phyloP scores from a whole-genome alignment of 768 basidiomycete species.

The Boletellus emodensis region DNA sequence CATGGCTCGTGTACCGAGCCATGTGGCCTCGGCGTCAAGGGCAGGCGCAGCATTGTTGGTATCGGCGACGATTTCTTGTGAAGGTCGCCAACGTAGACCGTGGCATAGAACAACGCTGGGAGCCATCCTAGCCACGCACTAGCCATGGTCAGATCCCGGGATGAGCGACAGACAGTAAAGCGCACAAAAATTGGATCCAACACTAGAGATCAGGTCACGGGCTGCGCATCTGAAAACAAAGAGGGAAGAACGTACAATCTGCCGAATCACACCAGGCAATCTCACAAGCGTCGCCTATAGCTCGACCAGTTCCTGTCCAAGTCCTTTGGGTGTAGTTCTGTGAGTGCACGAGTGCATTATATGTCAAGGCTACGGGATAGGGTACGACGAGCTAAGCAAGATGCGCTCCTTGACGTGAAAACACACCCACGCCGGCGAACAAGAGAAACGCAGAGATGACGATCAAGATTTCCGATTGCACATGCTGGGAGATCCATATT shows the following conservation, averaged over 20 bases:
- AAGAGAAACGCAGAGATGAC: slow-evolving; percentile 70
- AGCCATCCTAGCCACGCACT: slow-evolving; percentile 92
- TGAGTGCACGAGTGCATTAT: slow-evolving; percentile 1
- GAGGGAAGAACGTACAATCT: slow-evolving; percentile 56
- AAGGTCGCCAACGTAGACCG: slow-evolving; percentile 84
- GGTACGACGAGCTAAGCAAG: slow-evolving; percentile 44
- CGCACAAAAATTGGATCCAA: slow-evolving; percentile 77
- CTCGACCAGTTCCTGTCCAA: slow-evolving; percentile 47
- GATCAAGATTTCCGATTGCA: slow-evolving; percentile 78
- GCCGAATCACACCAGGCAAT: slow-evolving; percentile 70
- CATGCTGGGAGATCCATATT: slow-evolving; percentile 71
- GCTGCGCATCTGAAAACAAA: slow-evolving; percentile 1
- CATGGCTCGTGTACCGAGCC: slow-evolving; percentile 79
- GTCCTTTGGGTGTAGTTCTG: slow-evolving; percentile 26
- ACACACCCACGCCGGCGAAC: slow-evolving; percentile 50
- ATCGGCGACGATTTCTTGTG: slow-evolving; percentile 52
- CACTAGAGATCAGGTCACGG: slow-evolving; percentile 44
- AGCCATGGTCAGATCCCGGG: slow-evolving; percentile 2
- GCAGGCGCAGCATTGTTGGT: slow-evolving; percentile 29
- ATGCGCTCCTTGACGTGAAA: slow-evolving; percentile 69
- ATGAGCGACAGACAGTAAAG: not conserved
- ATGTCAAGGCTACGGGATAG: not conserved
- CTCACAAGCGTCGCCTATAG: slow-evolving; percentile 69
- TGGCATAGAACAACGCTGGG: slow-evolving; percentile 84
- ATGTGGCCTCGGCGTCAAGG: slow-evolving; percentile 66